Evolutionary conservation across 2,329 filamentous ascomycete genomes (phyloP).

Genomic region (Ceratocystis variospora): DNA sequence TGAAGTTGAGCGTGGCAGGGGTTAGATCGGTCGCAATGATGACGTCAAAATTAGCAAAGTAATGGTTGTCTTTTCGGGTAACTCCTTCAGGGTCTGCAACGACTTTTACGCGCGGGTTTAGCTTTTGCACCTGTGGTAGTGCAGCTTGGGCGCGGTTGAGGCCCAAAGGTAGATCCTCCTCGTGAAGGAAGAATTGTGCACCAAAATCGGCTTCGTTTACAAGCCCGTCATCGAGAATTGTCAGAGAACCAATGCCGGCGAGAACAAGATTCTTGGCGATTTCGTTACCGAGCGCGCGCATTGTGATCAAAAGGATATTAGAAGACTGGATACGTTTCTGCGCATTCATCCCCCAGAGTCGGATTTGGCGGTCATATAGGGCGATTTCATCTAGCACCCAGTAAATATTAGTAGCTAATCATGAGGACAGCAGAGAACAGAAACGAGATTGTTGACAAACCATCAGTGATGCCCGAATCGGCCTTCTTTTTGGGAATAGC

Average conservation of each 20-base stretch:
- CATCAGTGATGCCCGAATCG: conserved; percentile 1
- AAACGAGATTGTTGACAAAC: background rate
- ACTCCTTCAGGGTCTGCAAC: conserved; percentile 55
- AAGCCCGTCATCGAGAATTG: conserved; percentile 63
- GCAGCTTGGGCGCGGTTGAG: conserved; percentile 76
- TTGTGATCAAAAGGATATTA: conserved; percentile 76
- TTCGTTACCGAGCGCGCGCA: conserved; percentile 81
- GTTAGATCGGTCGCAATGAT: conserved; percentile 82
- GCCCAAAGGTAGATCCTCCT: conserved; percentile 53
- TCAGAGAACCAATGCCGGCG: conserved; percentile 80
- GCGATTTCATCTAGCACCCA: conserved; percentile 71
- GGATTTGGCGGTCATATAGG: conserved; percentile 92
- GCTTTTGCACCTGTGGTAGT: conserved; percentile 59
- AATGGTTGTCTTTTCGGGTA: conserved; percentile 53
- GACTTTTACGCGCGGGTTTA: conserved; percentile 80
- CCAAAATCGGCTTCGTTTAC: conserved; percentile 71
- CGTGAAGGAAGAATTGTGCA: conserved; percentile 65
- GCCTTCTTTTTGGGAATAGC: background rate
- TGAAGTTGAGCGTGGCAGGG: conserved; percentile 55
- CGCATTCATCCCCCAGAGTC: conserved; percentile 90
- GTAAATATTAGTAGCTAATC: background rate
- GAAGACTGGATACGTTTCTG: conserved; percentile 85
- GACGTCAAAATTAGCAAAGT: conserved; percentile 67
- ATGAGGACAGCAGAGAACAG: background rate
- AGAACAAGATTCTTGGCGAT: conserved; percentile 95